Evolutionary conservation across 768 basidiomycete species (phyloP), one percentile per base, ranked within the genome.

Genomic region (Mycena polygramma): DNA sequence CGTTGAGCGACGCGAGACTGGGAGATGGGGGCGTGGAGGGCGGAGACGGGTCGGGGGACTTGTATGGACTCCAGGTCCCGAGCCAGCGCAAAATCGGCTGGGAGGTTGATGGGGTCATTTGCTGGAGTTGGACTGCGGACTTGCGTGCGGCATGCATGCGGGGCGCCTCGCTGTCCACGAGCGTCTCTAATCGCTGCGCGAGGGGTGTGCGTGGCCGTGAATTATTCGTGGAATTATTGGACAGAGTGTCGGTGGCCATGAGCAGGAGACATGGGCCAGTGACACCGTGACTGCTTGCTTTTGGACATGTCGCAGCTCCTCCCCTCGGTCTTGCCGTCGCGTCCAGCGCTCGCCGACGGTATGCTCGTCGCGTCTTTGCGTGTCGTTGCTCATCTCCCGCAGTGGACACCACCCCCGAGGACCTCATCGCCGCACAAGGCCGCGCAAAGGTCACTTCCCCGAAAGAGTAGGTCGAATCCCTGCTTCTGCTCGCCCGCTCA

Each of bases 381-480:
- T 22, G 14, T 63, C 73, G 24, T 68, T 72, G 30, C 54, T 65
- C 41, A 54, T 35, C 45, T 14, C 35, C 51, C 46, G n/a, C 69
- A 91, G 91, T 81, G 24, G 78, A 81, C 19, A 89, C 92, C 13
- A 86, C 87, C n/a, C 76, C 81, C 20, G 84, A 91, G 51, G 85
- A 92, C 70, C 75, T 92, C 43, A 74, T 83, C 4, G 80, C 85
- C 3, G 87, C 85, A 17, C 72, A 77, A 55, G 74, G 68, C 22
- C 81, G 89, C 26, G 91, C 86, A 4, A 88, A 88, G 59, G 87
- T 90, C 39, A 92, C 93, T 0, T 86, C 85, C 35, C 91, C 93
- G 14, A 75, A 85, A 59, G 88, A 92, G 93, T 94, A 75, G 59
- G 90, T 83, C 20, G n/a, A 37, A 6, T 14, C 37, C 13, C 22